phyloP scores from a whole-genome alignment of 306 rosid genomes.

The Oemleria cerasiformis region DNA sequence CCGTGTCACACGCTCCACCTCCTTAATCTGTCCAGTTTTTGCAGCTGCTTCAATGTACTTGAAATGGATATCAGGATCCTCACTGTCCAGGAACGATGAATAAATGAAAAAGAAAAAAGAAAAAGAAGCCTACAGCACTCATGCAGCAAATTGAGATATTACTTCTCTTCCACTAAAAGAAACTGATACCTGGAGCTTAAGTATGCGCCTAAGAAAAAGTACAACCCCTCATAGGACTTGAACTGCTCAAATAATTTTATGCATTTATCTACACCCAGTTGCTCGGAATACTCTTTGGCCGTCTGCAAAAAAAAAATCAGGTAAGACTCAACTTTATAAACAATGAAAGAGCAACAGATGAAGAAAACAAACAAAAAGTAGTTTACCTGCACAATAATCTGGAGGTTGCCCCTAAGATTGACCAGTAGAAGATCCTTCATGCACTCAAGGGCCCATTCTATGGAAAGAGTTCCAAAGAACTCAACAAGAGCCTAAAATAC shows the following conservation, averaged over 20 bases:
- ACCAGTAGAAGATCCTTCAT: conserved; percentile 97
- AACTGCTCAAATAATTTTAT: conserved; percentile 96
- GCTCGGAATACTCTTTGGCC: conserved; percentile 93
- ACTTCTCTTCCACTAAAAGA: background rate
- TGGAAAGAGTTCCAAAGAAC: conserved; percentile 89
- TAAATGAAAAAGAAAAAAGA: background rate
- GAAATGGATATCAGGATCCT: conserved; percentile 99
- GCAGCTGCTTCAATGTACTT: conserved; percentile 99
- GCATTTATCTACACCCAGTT: conserved; percentile 85
- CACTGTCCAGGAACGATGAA: conserved; percentile 47
- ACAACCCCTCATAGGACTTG: conserved; percentile 91
- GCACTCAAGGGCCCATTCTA: conserved; percentile 97
- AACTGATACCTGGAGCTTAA: conserved; percentile 83
- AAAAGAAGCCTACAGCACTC: background rate
- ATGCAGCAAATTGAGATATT: background rate
- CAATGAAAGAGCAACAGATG: conserved; percentile 7
- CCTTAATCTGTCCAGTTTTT: conserved; percentile 98
- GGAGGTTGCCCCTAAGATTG: conserved; percentile 98
- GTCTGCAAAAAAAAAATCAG: conserved; percentile 42
- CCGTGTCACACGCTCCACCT: conserved; percentile 97
- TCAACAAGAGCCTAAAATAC: conserved; percentile 83
- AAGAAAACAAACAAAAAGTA: background rate
- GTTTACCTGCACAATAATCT: conserved; percentile 92
- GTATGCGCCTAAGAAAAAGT: conserved; percentile 95
- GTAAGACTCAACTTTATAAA: conserved; percentile 25